Evolutionary conservation across 495 filamentous ascomycete genomes (phyloP).

Genomic region (Oleoguttula mirabilis): DNA sequence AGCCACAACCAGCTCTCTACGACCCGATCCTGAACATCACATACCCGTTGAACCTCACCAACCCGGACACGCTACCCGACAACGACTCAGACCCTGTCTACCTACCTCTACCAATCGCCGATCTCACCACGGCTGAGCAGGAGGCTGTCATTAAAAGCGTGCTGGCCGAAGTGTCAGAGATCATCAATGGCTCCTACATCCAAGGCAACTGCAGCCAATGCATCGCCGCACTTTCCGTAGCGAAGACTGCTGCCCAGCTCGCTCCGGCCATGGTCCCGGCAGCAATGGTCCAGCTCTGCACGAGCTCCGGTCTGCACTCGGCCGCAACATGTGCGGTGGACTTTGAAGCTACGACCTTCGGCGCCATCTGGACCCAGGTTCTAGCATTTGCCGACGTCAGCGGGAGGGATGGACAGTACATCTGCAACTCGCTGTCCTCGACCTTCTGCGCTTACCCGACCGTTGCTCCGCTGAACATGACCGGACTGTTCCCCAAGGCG

Average conservation of each 20-base stretch:
- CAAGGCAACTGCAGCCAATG: conserved; percentile 42
- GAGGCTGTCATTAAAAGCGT: conserved; percentile 33
- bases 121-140: conserved; percentile 32
- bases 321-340: conserved; percentile 36
- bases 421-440: conserved; percentile 40
- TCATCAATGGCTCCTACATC: conserved; percentile 33
- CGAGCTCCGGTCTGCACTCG: conserved; percentile 32
- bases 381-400: conserved; percentile 42
- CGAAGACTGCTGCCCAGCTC: conserved; percentile 37
- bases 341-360: conserved; percentile 37
- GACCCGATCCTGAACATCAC: conserved; percentile 47
- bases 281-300: conserved; percentile 41
- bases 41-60: conserved; percentile 45
- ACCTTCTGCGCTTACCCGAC: conserved; percentile 39
- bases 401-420: conserved; percentile 46
- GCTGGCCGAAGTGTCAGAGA: conserved; percentile 33
- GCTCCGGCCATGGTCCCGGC: conserved; percentile 39
- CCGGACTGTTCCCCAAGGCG: conserved; percentile 42
- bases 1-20: conserved; percentile 46
- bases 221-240: conserved; percentile 38
- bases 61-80: conserved; percentile 40
- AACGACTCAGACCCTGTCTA: conserved; percentile 39
- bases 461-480: conserved; percentile 34
- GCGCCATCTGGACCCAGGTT: conserved; percentile 47
- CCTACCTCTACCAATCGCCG: conserved; percentile 34